Evolutionary conservation across 768 basidiomycete species (phyloP), one percentile per base, ranked within the genome.

Genomic region (Amanita molliuscula): DNA sequence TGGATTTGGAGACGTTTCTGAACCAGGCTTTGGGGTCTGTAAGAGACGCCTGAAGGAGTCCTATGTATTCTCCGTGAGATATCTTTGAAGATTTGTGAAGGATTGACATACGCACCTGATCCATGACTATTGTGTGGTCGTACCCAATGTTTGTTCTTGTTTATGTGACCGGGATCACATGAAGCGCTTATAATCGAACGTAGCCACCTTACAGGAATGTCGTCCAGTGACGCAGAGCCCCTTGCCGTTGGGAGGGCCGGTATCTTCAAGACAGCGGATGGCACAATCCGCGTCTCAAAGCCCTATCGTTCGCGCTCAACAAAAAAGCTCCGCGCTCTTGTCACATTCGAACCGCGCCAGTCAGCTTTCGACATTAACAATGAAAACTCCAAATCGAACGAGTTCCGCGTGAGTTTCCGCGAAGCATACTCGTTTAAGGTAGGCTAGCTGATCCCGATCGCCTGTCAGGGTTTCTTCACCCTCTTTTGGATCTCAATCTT

Each of bases 401-500:
- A 92, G 64, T 96, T 96, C 64, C 78, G 93, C 54, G 84, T 85
- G 62, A 67, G 16, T 21, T 44, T 33, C n/a, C 33, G 29, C 26
- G 28, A 26, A 7, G 33, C 23, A 3, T n/a, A 6, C n/a, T 4
- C 20, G 15, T 10, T 21, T 13, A 28, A 9, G 1, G 15, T 26
- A 7, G 26, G 16, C 16, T 9, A 29, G 11, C 21, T 28, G 36
- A 28, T 34, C 25, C 38, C 38, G 43, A 25, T 40, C 46, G 51
- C 34, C 54, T 38, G 47, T 11, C 57, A 88, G 84, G 95, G 95
- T 1, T 98, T 98, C 71, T 97, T 92, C 66, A 80, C 87, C 3
- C 76, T 98, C 44, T 98, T 98, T 69, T 98, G 96, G 82, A 81
- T 88, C 49, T 84, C 84, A 18, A 78, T 94, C 55, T 92, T 88